These are phyloP conservation scores for Xerocomus nothofagi DNA, from an alignment of 1,284 basidiomycete species.

Conservation along the genomic window DNA sequence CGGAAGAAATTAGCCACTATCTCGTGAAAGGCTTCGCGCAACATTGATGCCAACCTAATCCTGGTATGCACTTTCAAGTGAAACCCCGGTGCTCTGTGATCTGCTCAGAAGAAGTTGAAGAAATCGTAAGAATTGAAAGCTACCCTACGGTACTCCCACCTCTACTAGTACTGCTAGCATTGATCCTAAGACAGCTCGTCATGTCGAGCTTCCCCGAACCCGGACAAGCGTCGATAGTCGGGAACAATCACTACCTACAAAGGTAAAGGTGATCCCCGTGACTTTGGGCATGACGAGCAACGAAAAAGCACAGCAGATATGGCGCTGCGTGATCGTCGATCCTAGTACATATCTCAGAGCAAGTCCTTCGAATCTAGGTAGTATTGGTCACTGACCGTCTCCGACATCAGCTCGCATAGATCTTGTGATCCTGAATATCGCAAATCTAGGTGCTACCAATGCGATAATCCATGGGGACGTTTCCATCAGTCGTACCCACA, in stretches of 20 bases:
- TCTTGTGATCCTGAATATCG: conserved; percentile 51
- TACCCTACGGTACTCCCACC: too few relatives aligned
- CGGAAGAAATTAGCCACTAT: too few relatives aligned
- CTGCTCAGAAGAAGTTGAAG: background rate
- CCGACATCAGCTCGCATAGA: conserved; percentile 48
- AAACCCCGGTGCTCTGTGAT: background rate
- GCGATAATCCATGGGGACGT: too few relatives aligned
- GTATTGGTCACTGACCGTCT: too few relatives aligned
- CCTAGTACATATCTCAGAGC: conserved; percentile 60
- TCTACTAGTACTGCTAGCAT: too few relatives aligned
- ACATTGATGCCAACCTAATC: background rate
- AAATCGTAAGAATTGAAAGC: too few relatives aligned
- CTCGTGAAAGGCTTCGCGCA: too few relatives aligned
- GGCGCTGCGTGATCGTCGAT: conserved; percentile 56
- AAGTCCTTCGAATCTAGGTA: conserved; percentile 46
- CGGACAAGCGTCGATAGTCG: conserved; percentile 57
- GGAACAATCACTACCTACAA: conserved; percentile 54
- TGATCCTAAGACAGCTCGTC: conserved; percentile 65
- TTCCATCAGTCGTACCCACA: background rate
- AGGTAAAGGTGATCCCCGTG: conserved; percentile 54
- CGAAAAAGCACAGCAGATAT: conserved; percentile 53
- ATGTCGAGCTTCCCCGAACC: conserved; percentile 55
- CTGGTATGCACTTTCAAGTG: background rate
- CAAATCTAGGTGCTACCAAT: conserved; percentile 55
- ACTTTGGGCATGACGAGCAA: conserved; percentile 50